Conservation (phyloP, 140 eudicot genomes). For the Oenanthe javanica region DNA sequence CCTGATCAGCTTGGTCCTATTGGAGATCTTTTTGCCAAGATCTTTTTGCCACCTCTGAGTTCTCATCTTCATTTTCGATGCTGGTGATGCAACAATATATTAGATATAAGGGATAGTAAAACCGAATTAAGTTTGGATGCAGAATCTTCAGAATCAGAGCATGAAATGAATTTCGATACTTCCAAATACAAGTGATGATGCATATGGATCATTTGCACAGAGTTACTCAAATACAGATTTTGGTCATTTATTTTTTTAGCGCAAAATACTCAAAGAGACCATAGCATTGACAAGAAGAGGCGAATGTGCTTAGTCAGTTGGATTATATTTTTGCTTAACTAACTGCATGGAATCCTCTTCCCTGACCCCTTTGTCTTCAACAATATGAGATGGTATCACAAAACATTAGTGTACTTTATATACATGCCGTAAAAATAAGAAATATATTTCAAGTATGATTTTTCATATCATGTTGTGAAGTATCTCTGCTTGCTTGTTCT, state of each 20-base stretch:
- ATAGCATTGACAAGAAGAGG: neutral
- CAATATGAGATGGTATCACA: too few species aligned
- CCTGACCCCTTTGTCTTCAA: too few species aligned
- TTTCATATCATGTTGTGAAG: too few species aligned
- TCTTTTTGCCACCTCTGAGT: conserved; percentile 35
- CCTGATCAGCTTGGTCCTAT: conserved; percentile 42
- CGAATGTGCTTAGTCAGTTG: neutral
- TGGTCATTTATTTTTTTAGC: neutral
- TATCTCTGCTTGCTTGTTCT: too few species aligned
- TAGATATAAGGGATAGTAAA: neutral
- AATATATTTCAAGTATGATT: too few species aligned
- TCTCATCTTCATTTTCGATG: conserved; percentile 30
- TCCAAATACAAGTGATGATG: conserved; percentile 17
- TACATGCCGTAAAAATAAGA: too few species aligned
- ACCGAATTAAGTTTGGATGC: conserved; percentile 11
- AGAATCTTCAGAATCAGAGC: conserved; percentile 10
- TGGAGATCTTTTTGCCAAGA: conserved; percentile 44
- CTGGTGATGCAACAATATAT: conserved; percentile 39
- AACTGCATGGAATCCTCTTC: too few species aligned
- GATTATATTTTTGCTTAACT: neutral
- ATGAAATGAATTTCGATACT: conserved; percentile 15
- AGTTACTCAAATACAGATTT: neutral
- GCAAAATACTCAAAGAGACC: neutral
- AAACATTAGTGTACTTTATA: too few species aligned
- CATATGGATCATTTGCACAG: neutral